Evolutionary conservation across 805 yeast species (phyloP), one percentile per base, ranked within the genome.

Genomic region (Yarrowia deformans): DNA sequence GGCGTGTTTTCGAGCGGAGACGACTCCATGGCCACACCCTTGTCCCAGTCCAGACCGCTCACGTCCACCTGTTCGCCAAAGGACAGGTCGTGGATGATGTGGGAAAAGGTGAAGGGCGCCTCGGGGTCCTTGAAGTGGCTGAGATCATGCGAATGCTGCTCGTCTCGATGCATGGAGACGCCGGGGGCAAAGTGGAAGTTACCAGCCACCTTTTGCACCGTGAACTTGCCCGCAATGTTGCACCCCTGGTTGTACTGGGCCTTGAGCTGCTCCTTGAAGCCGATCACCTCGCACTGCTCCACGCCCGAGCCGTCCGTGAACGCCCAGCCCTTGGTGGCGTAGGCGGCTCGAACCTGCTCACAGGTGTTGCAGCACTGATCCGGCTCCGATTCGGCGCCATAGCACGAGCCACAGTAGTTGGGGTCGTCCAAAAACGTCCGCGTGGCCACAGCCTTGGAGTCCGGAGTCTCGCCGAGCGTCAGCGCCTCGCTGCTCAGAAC

Each of bases 171-270:
- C 74, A 82, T 83, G 1, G 96, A 87, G 34, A 90, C 87, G 49
- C 99, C 99, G 4, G 99, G 98, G 0, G 98, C 97, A 83, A 95
- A 93, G 81, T 95, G 98, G 72, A 95, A 80, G 75, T 91, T 90
- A 60, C 99, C 99, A 29, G 90, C 88, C 54, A 95, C 90, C 79
- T 97, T 87, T 79, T 91, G 91, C 75, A 95, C 86, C 73, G 86
- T 81, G 8, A 96, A 89, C 29, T 84, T 82, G 39, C 99, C 99
- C 71, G 84, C 84, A 49, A 95, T 83, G 72, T 97, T 84, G 79
- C 99, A 95, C 35, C 99, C 99, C 79, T 94, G 97, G 69, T 82
- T 76, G 67, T 91, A 80, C 74, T 89, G 84, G 16, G 82, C 84
- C 64, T 81, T 83, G 67, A 93, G 78, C 52, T 80, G 82, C n/a